Percentiles rank a stretch among this genome's conserved stretches.
Conservation (phyloP, 441 rosid species). For the Aleurites moluccanus region DNA sequence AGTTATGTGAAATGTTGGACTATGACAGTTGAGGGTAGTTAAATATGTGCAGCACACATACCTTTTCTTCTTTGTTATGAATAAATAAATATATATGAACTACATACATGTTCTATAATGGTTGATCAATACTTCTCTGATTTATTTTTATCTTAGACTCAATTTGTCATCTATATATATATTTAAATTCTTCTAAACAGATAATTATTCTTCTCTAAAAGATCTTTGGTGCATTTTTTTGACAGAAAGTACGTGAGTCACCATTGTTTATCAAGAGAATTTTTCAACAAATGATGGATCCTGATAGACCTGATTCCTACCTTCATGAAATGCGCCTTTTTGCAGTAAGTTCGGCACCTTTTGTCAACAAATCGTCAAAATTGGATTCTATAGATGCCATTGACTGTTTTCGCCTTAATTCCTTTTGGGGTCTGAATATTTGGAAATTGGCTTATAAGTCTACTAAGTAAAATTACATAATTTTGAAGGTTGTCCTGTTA, state of each 20-base stretch:
- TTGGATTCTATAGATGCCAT: neutral
- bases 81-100: neutral
- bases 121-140: neutral
- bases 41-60: neutral
- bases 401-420: neutral
- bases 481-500: neutral
- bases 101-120: neutral
- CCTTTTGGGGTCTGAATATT: neutral
- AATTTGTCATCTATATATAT: neutral
- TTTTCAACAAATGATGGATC: constrained; percentile 66
- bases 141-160: neutral
- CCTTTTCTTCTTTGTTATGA: neutral
- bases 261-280: constrained; percentile 68
- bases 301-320: constrained; percentile 51
- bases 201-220: constrained; percentile 5
- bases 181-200: neutral
- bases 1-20: neutral
- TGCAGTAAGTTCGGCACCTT: constrained; percentile 45
- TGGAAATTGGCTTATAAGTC: neutral
- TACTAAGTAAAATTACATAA: neutral
- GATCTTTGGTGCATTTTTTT: constrained; percentile 9
- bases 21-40: neutral
- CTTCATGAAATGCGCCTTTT: constrained; percentile 62
- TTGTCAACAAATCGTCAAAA: neutral
- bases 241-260: constrained; percentile 58